Evolutionary conservation across 257 asterid genomes (phyloP).

Genomic region (Forsythia viridissima): DNA sequence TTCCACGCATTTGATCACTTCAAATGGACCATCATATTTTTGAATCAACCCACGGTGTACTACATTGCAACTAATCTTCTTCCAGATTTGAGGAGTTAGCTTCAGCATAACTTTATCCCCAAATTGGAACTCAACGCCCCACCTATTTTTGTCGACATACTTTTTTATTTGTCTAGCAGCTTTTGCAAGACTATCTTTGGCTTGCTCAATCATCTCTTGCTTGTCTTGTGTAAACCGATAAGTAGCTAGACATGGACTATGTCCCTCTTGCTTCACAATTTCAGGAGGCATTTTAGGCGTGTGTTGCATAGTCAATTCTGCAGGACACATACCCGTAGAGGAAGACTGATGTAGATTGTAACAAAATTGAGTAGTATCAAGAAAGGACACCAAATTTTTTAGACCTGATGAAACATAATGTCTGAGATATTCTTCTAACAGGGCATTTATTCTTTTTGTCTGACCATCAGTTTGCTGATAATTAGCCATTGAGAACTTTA

Average conservation of each 20-base stretch:
- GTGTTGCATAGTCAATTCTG: not conserved
- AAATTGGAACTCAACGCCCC: not conserved
- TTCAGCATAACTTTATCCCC: not conserved
- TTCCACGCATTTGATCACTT: not conserved
- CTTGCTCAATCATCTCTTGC: not conserved
- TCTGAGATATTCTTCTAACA: not conserved
- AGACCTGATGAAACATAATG: not conserved
- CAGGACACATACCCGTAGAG: not conserved
- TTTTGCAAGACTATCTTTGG: not conserved
- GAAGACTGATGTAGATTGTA: too few relatives aligned
- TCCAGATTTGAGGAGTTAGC: not conserved
- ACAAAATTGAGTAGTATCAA: not conserved
- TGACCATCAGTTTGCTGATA: not conserved
- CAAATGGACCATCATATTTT: not conserved
- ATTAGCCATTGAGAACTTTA: slow-evolving; percentile 1
- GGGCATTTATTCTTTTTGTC: not conserved
- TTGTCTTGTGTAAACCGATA: not conserved
- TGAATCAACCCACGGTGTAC: not conserved
- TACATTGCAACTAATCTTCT: not conserved
- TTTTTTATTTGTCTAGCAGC: slow-evolving; percentile 6
- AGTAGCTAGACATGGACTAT: not conserved
- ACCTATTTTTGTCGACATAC: not conserved
- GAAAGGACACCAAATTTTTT: not conserved
- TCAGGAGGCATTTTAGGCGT: not conserved
- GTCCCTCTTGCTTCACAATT: not conserved